Evolutionary conservation across 2,329 filamentous ascomycete genomes (phyloP).

Genomic region (Venturia effusa): DNA sequence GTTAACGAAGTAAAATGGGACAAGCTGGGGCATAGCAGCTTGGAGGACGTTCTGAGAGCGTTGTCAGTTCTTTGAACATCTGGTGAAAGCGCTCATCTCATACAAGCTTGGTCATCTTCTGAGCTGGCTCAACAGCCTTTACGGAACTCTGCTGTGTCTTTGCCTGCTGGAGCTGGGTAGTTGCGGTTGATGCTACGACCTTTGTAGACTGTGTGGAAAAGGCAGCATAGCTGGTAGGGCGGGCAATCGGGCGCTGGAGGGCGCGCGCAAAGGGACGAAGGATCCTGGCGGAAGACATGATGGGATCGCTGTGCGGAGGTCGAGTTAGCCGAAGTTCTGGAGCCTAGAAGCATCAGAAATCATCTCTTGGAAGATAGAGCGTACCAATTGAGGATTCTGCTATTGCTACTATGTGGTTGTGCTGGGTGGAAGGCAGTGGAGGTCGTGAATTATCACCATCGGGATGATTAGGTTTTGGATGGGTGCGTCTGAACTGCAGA

Average conservation of each 20-base stretch:
- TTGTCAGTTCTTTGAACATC: background rate
- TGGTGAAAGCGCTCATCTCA: background rate
- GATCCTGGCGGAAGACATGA: slow-evolving; percentile 23
- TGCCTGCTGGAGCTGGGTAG: background rate
- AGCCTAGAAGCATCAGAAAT: background rate
- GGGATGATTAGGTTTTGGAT: background rate
- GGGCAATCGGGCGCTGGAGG: slow-evolving; percentile 28
- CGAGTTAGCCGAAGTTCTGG: background rate
- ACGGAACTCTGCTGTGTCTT: background rate
- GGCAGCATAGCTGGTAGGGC: slow-evolving; percentile 22
- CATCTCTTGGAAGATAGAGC: background rate
- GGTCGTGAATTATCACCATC: background rate
- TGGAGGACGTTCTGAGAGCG: slow-evolving; percentile 25
- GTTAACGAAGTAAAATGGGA: slow-evolving; percentile 36
- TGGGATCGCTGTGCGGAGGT: background rate
- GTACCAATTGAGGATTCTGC: slow-evolving; percentile 8
- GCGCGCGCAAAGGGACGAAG: slow-evolving; percentile 29
- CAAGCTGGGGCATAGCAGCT: slow-evolving; percentile 34
- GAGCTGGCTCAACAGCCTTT: slow-evolving; percentile 3
- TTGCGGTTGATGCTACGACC: slow-evolving; percentile 11
- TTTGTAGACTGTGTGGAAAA: slow-evolving; percentile 11
- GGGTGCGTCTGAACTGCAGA: background rate
- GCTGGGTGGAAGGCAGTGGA: background rate
- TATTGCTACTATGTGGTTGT: background rate
- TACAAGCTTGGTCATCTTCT: slow-evolving; percentile 10